These are phyloP conservation scores for Spathaspora arborariae DNA, from an alignment of 805 yeast species.

Conservation along the genomic window DNA sequence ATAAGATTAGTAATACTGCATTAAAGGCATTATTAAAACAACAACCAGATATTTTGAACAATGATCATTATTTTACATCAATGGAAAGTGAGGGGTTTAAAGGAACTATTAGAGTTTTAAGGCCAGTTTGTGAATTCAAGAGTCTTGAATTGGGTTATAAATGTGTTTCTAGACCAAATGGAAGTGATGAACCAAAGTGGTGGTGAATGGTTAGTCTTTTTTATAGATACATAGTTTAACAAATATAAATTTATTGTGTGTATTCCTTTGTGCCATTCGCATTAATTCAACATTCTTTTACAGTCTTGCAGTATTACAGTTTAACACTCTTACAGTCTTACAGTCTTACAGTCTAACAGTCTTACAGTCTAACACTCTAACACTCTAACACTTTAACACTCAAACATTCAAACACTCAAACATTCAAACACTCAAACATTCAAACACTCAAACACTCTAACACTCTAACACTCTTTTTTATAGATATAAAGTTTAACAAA, in stretches of 20 bases:
- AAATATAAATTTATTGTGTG: background rate
- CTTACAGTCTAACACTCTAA: too few relatives aligned
- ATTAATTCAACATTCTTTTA: too few relatives aligned
- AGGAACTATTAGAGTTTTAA: conserved; percentile 11
- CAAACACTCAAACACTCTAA: too few relatives aligned
- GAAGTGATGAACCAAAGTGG: conserved; percentile 13
- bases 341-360: too few relatives aligned
- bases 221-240: background rate
- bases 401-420: too few relatives aligned
- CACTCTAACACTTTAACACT: too few relatives aligned
- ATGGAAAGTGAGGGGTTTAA: conserved; percentile 11
- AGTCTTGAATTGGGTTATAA: conserved; percentile 10
- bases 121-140: conserved; percentile 10
- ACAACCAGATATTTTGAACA: conserved; percentile 9
- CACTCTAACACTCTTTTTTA: too few relatives aligned
- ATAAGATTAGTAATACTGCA: conserved; percentile 11
- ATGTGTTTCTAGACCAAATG: conserved; percentile 13
- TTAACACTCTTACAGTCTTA: too few relatives aligned
- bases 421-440: too few relatives aligned
- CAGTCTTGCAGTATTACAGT: too few relatives aligned
- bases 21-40: conserved; percentile 8
- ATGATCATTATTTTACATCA: conserved; percentile 7
- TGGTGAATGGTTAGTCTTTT: background rate
- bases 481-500: background rate
- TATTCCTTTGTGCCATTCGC: too few relatives aligned